Base-by-base conservation (phyloP, 2,329 filamentous ascomycete genomes). In the Dactylonectria estremocensis region DNA sequence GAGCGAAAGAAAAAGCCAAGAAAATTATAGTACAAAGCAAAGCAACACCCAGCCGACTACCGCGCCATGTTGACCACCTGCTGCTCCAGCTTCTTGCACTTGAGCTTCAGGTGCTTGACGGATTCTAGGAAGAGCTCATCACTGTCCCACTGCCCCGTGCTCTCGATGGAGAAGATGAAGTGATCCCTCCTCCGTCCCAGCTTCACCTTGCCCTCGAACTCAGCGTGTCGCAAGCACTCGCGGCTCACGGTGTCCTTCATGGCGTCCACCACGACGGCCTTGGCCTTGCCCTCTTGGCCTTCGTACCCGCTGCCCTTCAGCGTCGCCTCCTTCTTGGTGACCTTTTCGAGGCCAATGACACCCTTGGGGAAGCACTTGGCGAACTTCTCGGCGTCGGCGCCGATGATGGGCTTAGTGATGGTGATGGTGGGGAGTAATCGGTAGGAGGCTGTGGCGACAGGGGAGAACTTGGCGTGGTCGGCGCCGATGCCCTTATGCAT, bases 141-240 rank as follows among this genome's bases (percentile, higher is more conserved):
- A 78, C 95, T 97, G 66, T 96, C 92, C 86, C 94, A 97, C 83
- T 99, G 96, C 6, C 96, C 97, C 0, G 94, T 92, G 85, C 95
- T 98, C 86, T 99, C 96, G 40, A 99, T 88, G 61, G 91, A 92
- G 86, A 96, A 99, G 82, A 99, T 98, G 81, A 99, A 99, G 84
- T 99, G 97, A 80, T 99, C 96, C 72, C 95, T 88, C 75, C 95
- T 86, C 61, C 97, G 88, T 49, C 96, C 96, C 35, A 99, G 89
- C 86, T 95, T 95, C 71, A 99, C 96, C 86, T 98, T 99, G 79
- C 91, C 93, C 82, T 96, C 90, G 83, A 99, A 98, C 83, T 98
- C 96, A 28, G 91, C 87, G 79, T 99, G 95, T 56, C 96, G 90
- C 78, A 99, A 83, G 77, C 93, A 96, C 83, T 99, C 97, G 73